These are phyloP conservation scores for Trichoderma parareesei DNA, from an alignment of 495 filamentous ascomycete genomes.

Conservation along the genomic window DNA sequence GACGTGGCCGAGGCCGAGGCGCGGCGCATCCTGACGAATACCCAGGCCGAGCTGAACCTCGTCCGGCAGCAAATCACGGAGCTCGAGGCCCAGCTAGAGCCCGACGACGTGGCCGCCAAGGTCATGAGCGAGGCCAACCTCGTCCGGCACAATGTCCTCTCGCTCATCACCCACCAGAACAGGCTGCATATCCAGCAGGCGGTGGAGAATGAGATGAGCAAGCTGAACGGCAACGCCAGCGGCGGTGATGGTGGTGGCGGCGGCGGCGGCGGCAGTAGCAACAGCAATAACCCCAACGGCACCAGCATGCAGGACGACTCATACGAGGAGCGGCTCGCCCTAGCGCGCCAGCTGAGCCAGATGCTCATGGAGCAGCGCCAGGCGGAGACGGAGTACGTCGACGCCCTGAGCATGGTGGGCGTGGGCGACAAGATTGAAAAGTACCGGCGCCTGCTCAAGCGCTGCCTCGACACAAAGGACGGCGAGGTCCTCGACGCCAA, in stretches of 20 bases:
- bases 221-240: conserved; percentile 25
- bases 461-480: conserved; percentile 37
- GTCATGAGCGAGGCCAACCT: conserved; percentile 27
- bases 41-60: conserved; percentile 45
- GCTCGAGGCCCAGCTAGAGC: conserved; percentile 33
- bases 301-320: conserved; percentile 18
- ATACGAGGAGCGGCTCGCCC: conserved; percentile 27
- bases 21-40: conserved; percentile 43
- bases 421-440: conserved; percentile 41
- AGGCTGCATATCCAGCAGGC: conserved; percentile 29
- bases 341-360: conserved; percentile 31
- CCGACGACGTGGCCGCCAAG: conserved; percentile 36
- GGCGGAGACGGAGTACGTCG: conserved; percentile 38
- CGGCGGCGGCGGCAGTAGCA: conserved; percentile 8
- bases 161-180: conserved; percentile 33
- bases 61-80: conserved; percentile 42
- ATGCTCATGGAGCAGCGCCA: conserved; percentile 31
- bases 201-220: conserved; percentile 26
- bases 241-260: no score
- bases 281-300: conserved; percentile 6
- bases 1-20: conserved; percentile 51
- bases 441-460: conserved; percentile 37
- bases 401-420: conserved; percentile 35
- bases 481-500: conserved; percentile 39
- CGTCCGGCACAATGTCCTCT: conserved; percentile 29